Evolutionary conservation across 768 basidiomycete species (phyloP), one percentile per base, ranked within the genome.

Genomic region (Crassisporium funariophilum): DNA sequence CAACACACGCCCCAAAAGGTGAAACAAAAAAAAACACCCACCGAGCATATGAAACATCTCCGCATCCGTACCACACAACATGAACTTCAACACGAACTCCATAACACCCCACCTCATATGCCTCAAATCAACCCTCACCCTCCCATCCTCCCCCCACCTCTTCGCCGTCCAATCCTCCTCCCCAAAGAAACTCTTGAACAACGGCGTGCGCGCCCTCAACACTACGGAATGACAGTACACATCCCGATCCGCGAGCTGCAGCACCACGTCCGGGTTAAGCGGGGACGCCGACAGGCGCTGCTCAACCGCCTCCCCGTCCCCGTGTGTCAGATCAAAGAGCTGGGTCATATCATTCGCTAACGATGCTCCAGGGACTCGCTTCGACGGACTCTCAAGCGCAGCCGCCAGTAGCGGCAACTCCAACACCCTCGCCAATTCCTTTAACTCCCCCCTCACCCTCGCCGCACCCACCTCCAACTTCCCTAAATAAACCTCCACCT

Each of bases 121-220:
- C 47, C 62, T 63, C 72, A 98, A 70, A 54, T 90, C 67, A 34
- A 98, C 66, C n/a, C 66, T 64, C 6, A 95, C 56, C 9, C 74
- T 68, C 1, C 84, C 87, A 5, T 56, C 60, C 13, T 43, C 63
- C 50, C 70, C 70, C 74, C 83, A 79, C 21, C 93, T 76, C 27
- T 74, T 72, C 19, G 44, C 58, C 10, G 89, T 90, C 95, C 97
- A 99, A 24, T 82, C 89, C 12, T 73, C 69, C 55, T 93, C 84
- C 33, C 82, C 82, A 62, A 95, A 93, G 67, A 99, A 86, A 23
- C 79, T 79, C 8, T 82, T 71, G 60, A 99, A 98, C 57, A 97
- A 87, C 2, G 80, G 77, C 17, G 88, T 93, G 1, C 95, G 80
- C 0, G 91, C 81, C 9, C 91, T 78, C n/a, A 99, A 74, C 13